These are phyloP conservation scores for Cordyceps fumosorosea DNA, from an alignment of 2,329 filamentous ascomycete species.

Conservation along the genomic window DNA sequence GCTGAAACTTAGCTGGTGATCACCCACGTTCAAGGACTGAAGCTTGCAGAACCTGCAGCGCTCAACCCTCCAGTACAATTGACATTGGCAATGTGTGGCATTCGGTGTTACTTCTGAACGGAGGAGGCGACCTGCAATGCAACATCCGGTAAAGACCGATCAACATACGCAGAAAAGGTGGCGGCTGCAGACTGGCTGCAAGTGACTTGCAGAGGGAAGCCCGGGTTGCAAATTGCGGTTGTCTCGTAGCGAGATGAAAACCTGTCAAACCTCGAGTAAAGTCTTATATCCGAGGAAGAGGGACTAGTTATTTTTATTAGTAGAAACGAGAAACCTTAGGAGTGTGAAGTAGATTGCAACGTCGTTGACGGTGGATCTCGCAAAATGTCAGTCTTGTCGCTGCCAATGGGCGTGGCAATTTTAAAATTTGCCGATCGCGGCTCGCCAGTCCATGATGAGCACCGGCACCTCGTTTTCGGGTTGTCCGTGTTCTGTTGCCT, in stretches of 20 bases:
- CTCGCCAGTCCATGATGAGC: background rate
- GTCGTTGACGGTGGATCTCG: constrained; percentile 2
- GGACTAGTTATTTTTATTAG: background rate
- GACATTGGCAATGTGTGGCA: background rate
- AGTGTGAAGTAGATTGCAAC: background rate
- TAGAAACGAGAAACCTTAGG: background rate
- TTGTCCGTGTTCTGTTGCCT: background rate
- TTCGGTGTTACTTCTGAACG: background rate
- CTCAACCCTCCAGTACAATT: too few relatives aligned
- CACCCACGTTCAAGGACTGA: too few relatives aligned
- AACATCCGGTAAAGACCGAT: background rate
- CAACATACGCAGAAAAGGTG: background rate
- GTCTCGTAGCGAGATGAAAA: too few relatives aligned
- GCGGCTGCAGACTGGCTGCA: background rate
- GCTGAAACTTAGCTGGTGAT: too few relatives aligned
- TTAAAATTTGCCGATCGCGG: constrained; percentile 7
- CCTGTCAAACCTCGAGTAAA: background rate
- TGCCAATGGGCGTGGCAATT: background rate
- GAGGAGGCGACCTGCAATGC: background rate
- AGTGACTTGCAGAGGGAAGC: background rate
- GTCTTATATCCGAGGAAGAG: background rate
- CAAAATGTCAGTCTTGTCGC: background rate
- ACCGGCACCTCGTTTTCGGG: constrained; percentile 2
- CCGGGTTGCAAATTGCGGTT: background rate
- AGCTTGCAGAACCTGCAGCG: too few relatives aligned